Base-by-base conservation (phyloP, 257 asterid genomes). In the Gentiana dahurica region DNA sequence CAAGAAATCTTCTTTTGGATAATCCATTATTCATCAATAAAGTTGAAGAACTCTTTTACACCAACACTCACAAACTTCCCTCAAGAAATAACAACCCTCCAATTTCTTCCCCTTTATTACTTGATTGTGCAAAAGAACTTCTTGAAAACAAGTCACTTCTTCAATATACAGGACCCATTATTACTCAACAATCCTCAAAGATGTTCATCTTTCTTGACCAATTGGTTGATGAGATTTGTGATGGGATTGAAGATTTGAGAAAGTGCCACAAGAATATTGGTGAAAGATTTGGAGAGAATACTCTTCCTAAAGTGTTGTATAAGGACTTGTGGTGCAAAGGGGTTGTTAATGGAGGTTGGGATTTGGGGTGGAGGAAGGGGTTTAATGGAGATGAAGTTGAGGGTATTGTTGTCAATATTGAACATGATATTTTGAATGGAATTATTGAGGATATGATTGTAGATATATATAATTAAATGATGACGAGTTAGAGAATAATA, bases 341-440 rank as follows among this genome's bases (percentile, higher is more conserved):
- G 34, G 56, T 35, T 44, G 63, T 53, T 1, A 62, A 51, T 49
- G 68, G 74, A 57, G 36, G 65, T 7, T 69, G 77, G 79, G 79
- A 69, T 60, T 45, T 67, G 4, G 79, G 82, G 49, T 76, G 79
- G 82, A 73, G 63, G 33, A 60, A 51, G 53, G 74, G 68, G 12
- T 72, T 63, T 15, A 66, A 58, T 57, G 37, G 33, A 43, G 57
- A 61, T 54, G 82, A 73, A 55, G 60, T 76, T 55, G 66, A 72
- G 13, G 61, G 60, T 34, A 55, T 72, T 44, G 76, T 63, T 51
- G 33, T 37, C 39, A 60, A 68, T 36, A 64, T 76, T 53, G 79
- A 76, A 55, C 64, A 73, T 58, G 52, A 47, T 1, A 32, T 69
- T 51, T 54, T 73, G n/a, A 61, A 47, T 61, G 76, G 64, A 37